Evolutionary conservation across 1,284 basidiomycete species (phyloP).

Genomic region (Papiliotrema nemorosa): DNA sequence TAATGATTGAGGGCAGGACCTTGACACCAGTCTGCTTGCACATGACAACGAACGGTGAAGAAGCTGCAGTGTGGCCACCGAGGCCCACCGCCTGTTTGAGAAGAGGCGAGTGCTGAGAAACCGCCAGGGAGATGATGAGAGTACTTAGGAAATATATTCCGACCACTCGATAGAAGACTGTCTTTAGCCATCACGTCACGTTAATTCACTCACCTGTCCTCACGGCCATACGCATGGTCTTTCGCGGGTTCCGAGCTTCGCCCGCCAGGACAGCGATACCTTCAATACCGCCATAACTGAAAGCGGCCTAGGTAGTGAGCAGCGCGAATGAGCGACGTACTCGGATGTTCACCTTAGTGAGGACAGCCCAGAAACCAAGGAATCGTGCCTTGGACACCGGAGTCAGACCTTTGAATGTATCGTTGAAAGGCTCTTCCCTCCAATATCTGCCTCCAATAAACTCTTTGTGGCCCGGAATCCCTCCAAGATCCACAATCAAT

Average conservation of each 20-base stretch:
- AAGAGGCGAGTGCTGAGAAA: slow-evolving; percentile 61
- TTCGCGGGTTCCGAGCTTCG: slow-evolving; percentile 9
- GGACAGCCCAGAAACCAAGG: slow-evolving; percentile 11
- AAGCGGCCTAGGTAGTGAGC: slow-evolving; percentile 10
- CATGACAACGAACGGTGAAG: slow-evolving; percentile 74
- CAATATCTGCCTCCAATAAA: slow-evolving; percentile 17
- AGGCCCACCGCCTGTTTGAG: background rate
- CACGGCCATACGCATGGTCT: slow-evolving; percentile 13
- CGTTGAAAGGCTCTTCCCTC: slow-evolving; percentile 49
- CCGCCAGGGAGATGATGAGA: slow-evolving; percentile 47
- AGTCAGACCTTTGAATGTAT: slow-evolving; percentile 28
- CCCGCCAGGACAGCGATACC: slow-evolving; percentile 21
- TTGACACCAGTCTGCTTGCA: slow-evolving; percentile 63
- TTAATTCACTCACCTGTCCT: too few relatives aligned
- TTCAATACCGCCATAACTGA: slow-evolving; percentile 31
- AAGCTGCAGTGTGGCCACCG: slow-evolving; percentile 54
- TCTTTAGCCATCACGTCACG: too few relatives aligned
- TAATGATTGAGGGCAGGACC: slow-evolving; percentile 60
- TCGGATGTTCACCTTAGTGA: too few relatives aligned
- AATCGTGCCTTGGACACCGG: slow-evolving; percentile 16
- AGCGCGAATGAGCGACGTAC: slow-evolving; percentile 17
- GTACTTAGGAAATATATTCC: slow-evolving; percentile 23
- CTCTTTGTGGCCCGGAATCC: slow-evolving; percentile 29
- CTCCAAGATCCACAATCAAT: slow-evolving; percentile 57
- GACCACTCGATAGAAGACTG: slow-evolving; percentile 51